These are phyloP conservation scores for Chlorociboria aeruginascens DNA, from an alignment of 495 filamentous ascomycete genomes.

Conservation along the genomic window DNA sequence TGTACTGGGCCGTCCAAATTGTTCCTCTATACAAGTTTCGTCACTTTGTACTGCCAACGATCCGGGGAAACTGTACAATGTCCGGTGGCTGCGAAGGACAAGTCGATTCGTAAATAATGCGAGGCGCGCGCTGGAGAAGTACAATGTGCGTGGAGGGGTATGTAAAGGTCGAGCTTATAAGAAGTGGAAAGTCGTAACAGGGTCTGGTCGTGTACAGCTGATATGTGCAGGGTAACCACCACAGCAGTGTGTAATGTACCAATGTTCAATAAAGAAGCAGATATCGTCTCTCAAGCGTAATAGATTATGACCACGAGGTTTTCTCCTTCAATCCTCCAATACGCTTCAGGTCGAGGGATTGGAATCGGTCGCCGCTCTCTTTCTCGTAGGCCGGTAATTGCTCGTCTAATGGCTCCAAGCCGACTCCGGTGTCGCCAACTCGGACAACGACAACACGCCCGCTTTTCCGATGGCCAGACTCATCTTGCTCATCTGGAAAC, in stretches of 20 bases:
- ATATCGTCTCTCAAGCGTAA: background rate
- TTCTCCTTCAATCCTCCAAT: constrained; percentile 95
- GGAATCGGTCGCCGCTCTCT: constrained; percentile 62
- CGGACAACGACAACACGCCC: constrained; percentile 85
- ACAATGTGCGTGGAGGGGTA: background rate
- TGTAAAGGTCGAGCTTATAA: too few relatives aligned
- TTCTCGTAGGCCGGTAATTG: constrained; percentile 79
- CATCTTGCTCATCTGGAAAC: constrained; percentile 90
- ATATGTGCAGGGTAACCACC: too few relatives aligned
- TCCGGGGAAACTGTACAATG: too few relatives aligned
- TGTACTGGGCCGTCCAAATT: too few relatives aligned
- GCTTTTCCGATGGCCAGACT: constrained; percentile 72
- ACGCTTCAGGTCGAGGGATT: constrained; percentile 84
- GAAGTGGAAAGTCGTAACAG: too few relatives aligned
- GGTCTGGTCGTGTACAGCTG: too few relatives aligned
- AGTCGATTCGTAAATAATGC: too few relatives aligned
- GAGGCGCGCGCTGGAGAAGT: too few relatives aligned
- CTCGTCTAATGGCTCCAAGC: constrained; percentile 79
- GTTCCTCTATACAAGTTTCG: too few relatives aligned
- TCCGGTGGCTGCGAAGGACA: too few relatives aligned
- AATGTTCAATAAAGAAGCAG: background rate
- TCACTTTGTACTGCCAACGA: too few relatives aligned
- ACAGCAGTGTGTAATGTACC: background rate
- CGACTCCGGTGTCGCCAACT: constrained; percentile 79
- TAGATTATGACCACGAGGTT: constrained; percentile 17